These are phyloP conservation scores for Sugiyamaella sp. DNA, from an alignment of 1,139 yeast genomes.

Conservation along the genomic window DNA sequence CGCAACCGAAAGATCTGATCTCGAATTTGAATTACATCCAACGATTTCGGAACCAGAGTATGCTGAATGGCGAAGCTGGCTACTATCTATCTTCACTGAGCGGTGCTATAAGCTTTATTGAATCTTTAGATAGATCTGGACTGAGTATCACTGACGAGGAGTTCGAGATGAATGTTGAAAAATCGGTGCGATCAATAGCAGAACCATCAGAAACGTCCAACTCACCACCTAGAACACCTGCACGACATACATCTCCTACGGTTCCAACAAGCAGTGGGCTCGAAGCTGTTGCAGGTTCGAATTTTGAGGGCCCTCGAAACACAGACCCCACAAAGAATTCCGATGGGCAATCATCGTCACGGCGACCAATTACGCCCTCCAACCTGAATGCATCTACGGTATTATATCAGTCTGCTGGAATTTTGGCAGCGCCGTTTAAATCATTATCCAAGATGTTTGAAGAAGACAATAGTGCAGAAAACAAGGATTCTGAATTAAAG, in stretches of 20 bases:
- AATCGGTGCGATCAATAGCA: conserved; percentile 38
- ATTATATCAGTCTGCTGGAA: conserved; percentile 43
- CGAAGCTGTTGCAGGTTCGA: background rate
- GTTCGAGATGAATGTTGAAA: conserved; percentile 50
- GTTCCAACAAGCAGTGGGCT: background rate
- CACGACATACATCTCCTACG: conserved; percentile 24
- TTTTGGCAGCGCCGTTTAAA: conserved; percentile 43
- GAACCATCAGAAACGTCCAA: conserved; percentile 29
- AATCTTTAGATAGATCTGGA: conserved; percentile 58
- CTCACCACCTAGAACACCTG: conserved; percentile 39
- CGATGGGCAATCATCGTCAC: no score
- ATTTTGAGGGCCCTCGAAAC: background rate
- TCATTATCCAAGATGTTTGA: conserved; percentile 41
- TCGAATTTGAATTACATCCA: conserved; percentile 87
- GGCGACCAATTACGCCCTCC: conserved; percentile 20
- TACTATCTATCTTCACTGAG: conserved; percentile 86
- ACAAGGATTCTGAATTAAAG: conserved; percentile 1
- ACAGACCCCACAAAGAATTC: background rate
- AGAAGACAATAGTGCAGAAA: conserved; percentile 32
- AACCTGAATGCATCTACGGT: conserved; percentile 41
- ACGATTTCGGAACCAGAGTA: conserved; percentile 72
- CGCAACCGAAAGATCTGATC: conserved; percentile 61
- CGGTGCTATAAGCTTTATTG: conserved; percentile 79
- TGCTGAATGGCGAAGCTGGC: conserved; percentile 84
- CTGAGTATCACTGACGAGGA: conserved; percentile 67